A percentile compares a stretch with the other conserved stretches of the same genome.
Conservation (phyloP, 2,329 filamentous ascomycete species). For the Clonostachys chloroleuca region DNA sequence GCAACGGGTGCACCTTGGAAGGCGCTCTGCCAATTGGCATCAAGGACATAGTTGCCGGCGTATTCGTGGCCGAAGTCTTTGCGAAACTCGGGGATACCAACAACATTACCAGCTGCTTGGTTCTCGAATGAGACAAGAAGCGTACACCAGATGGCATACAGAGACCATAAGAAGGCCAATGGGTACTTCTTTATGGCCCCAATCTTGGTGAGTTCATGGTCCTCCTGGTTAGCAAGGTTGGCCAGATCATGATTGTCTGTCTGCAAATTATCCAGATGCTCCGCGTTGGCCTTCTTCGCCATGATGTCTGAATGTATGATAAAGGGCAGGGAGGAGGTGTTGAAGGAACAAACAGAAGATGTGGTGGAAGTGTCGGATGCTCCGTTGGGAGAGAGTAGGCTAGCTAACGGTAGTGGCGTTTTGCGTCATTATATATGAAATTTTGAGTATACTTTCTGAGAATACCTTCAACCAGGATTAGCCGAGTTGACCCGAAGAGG, state of each 20-base stretch:
- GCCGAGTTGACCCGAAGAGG: too few species aligned
- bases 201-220: slow-evolving; percentile 13
- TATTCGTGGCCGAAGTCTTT: slow-evolving; percentile 34
- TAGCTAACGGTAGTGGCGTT: too few species aligned
- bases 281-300: too few species aligned
- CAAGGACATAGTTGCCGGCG: slow-evolving; percentile 28
- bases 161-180: slow-evolving; percentile 21
- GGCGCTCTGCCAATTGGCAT: slow-evolving; percentile 37
- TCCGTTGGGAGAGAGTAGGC: too few species aligned
- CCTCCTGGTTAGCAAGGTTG: slow-evolving; percentile 16
- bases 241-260: slow-evolving; percentile 1
- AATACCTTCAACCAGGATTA: too few species aligned
- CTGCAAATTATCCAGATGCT: too few species aligned
- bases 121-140: slow-evolving; percentile 33
- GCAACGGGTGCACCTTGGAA: slow-evolving; percentile 35
- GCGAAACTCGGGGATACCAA: slow-evolving; percentile 36
- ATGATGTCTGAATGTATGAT: too few species aligned
- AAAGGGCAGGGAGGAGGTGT: background rate
- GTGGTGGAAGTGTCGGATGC: too few species aligned
- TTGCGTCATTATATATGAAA: too few species aligned
- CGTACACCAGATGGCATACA: slow-evolving; percentile 31
- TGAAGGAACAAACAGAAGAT: too few species aligned
- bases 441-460: too few species aligned
- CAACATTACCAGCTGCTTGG: slow-evolving; percentile 30
- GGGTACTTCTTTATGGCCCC: slow-evolving; percentile 16